Conservation (phyloP, 2,329 filamentous ascomycete genomes). For the Aspergillus calidoustus region DNA sequence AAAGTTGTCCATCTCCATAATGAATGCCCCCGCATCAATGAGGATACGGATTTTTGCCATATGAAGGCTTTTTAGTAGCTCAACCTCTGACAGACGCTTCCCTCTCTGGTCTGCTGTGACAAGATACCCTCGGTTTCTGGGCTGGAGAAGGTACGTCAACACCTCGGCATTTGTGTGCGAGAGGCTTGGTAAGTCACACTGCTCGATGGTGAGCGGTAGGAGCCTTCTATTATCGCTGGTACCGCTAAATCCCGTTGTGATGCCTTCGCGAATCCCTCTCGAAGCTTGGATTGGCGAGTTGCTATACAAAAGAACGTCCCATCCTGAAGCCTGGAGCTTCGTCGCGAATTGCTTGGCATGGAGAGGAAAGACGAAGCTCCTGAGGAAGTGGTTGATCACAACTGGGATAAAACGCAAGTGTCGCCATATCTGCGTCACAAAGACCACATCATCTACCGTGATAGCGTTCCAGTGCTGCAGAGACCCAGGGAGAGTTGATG, state of each 20-base stretch:
- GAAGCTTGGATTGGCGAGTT: not conserved
- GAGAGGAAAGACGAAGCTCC: conserved; percentile 66
- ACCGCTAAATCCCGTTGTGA: conserved; percentile 72
- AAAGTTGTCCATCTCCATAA: conserved; percentile 64
- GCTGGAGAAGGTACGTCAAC: conserved; percentile 60
- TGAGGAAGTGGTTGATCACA: conserved; percentile 65
- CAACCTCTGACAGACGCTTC: conserved; percentile 50
- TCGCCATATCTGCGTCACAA: conserved; percentile 57
- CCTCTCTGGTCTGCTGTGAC: conserved; percentile 35
- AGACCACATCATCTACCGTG: conserved; percentile 62
- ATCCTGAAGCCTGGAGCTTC: conserved; percentile 69
- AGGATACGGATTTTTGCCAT: conserved; percentile 54
- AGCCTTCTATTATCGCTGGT: conserved; percentile 69
- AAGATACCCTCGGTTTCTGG: conserved; percentile 56
- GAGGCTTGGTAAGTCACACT: conserved; percentile 62
- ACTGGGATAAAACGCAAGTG: conserved; percentile 54
- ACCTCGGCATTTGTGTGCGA: conserved; percentile 68
- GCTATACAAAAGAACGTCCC: conserved; percentile 64
- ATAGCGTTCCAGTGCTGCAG: conserved; percentile 61
- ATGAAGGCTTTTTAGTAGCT: conserved; percentile 50
- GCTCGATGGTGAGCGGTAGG: conserved; percentile 65
- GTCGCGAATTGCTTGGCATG: conserved; percentile 68
- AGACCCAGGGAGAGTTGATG: conserved; percentile 48
- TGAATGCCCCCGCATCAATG: conserved; percentile 68
- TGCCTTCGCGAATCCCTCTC: conserved; percentile 21